Evolutionary conservation across 164 flowering plant genomes (phyloP), one percentile per base, ranked within the genome.

Genomic region (Macadamia integrifolia): DNA sequence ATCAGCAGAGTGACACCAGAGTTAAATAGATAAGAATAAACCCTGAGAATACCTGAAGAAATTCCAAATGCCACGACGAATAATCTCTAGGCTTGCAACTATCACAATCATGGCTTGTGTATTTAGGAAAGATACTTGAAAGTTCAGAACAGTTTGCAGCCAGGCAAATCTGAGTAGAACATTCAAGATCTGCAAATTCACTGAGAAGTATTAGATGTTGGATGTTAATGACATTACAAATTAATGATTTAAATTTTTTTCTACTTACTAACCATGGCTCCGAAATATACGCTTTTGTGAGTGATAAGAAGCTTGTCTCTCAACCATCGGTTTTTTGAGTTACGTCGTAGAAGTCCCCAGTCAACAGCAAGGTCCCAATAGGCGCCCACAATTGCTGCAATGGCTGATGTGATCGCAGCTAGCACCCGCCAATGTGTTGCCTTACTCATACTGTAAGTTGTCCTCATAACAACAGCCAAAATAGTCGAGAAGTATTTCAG

Each of bases 11-110:
- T 23, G 23, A 23, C 23, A 23, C 23, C 23, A 43, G 9, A 5
- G 48, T 9, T 43, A 43, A 43, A n/a, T 4, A 9, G 23, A 40
- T 0, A 23, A 12, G 8, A 32, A 42, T 59, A 65, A 65, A 66
- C 12, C 23, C 29, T 65, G 3, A 44, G 49, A 40, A 4, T 75
- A 90, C 96, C 92, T 85, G 82, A 90, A 90, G 76, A 90, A 88
- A 65, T 85, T 90, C 93, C 93, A 90, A 0, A 90, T 76, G 58
- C 93, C 93, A 5, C 96, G 88, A 18, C 93, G 88, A 67, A 90
- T 68, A 69, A 90, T 87, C 79, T 90, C 96, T 11, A 90, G 68
- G 72, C 83, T 58, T 28, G 96, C 89, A 43, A 86, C 74, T 31
- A 80, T 70, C 1, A 87, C 30, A 44, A 72, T 23, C 58, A 80